Base-by-base conservation (phyloP, 208 protist genomes). In the Trypanosomatidae sp. region DNA sequence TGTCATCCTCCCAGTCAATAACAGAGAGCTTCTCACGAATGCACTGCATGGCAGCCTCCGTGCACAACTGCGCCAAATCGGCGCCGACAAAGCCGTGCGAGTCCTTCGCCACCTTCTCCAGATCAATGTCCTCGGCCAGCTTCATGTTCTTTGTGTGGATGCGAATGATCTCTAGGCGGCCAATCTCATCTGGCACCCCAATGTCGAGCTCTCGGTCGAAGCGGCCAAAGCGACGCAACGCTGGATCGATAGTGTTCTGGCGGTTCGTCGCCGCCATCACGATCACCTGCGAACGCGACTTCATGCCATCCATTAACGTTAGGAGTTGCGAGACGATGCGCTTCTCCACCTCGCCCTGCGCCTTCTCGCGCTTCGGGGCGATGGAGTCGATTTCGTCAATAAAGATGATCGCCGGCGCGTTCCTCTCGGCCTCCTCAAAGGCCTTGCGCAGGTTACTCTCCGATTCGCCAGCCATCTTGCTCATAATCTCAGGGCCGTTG, bases 61-160 rank as follows among this genome's bases (percentile, higher is more conserved):
- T 99, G 85, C 98, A 99, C 22, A 99, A 95, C 69, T 98, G 92
- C 36, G 99, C 99, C 69, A 99, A 69, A 93, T 99, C 99, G 17
- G 99, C 98, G 69, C 99, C 99, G 25, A 99, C 99, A 73, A 98
- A 99, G 79, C 99, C 99, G 84, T 99, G 99, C 67, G 98, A 99
- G 64, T 98, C 95, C 79, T 97, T 97, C n/a, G 95, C 91, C 74
- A 99, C 90, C 80, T 93, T 90, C 81, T 99, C 98, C 0, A 99
- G 87, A 82, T 99, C 98, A 12, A 99, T 99, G 70, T 99, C 92
- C n/a, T 97, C 92, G 66, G 92, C 87, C 19, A 99, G 88, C 90
- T 99, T 99, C 99, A 99, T 99, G 90, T 99, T 99, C 84, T 99
- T 99, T 12, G 99, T 99, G 91, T 99, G 99, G 80, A 99, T 99